phyloP scores from a whole-genome alignment of 2,329 filamentous ascomycete genomes.

The Sporothrix pallida region DNA sequence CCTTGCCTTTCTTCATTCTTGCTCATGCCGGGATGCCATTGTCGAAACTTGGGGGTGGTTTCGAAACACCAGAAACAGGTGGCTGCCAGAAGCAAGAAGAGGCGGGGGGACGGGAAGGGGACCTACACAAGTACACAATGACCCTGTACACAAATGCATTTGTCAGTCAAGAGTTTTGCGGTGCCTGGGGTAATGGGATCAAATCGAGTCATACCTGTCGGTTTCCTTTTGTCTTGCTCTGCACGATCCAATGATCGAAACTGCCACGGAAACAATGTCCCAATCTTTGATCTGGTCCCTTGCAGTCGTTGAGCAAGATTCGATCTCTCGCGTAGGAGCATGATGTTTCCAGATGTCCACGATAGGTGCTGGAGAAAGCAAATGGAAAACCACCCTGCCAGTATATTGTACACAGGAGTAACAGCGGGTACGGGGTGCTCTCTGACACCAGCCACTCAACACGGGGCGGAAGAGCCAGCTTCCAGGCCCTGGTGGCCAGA shows the following conservation, averaged over 20 bases:
- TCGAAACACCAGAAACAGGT: constrained; percentile 18
- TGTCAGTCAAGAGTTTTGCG: background rate
- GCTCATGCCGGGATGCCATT: background rate
- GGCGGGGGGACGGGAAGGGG: background rate
- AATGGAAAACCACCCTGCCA: background rate
- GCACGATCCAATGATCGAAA: background rate
- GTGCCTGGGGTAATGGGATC: background rate
- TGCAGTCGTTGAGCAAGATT: background rate
- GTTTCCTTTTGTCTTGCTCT: background rate
- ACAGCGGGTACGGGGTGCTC: background rate
- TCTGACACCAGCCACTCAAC: constrained; percentile 1
- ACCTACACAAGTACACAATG: background rate
- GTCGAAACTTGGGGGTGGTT: constrained; percentile 17
- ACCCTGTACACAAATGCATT: background rate
- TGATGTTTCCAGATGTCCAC: background rate
- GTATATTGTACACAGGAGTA: background rate
- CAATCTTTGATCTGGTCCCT: background rate
- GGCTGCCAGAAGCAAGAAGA: constrained; percentile 4
- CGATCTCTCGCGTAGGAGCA: background rate
- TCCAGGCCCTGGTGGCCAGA: background rate
- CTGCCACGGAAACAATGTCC: too few relatives aligned
- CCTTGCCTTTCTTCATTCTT: background rate
- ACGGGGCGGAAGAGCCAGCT: constrained; percentile 5
- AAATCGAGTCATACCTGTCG: constrained; percentile 13
- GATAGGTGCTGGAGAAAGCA: background rate